Base-by-base conservation (phyloP, 495 filamentous ascomycete species). In the Durotheca rogersii region DNA sequence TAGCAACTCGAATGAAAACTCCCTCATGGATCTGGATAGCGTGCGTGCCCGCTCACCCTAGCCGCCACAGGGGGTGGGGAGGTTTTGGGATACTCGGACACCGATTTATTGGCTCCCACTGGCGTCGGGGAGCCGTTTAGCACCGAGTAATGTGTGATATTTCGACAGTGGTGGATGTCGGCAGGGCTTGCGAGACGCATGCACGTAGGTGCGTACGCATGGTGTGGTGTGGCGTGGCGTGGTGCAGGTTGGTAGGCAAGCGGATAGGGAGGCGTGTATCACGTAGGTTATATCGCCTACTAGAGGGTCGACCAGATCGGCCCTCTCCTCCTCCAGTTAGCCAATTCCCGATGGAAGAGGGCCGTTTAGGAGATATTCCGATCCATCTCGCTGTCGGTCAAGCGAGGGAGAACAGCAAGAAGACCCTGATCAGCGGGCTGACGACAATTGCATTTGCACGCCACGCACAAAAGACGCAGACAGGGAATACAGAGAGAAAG, bases 1-100 rank as follows among this genome's bases (percentile, higher is more conserved):
- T 47, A 50, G 44, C 11, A 37, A 41, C 50, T 59, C 56, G 41
- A 59, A 59, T 54, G 35, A 59, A 54, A 59, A 59, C 15, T 54
- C 49, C 41, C 56, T 59, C 50, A 59, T 20, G n/a, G n/a, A n/a
- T n/a, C n/a, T n/a, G n/a, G n/a, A n/a, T n/a, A n/a, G n/a, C n/a
- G n/a, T n/a, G n/a, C n/a, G n/a, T n/a, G n/a, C n/a, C n/a, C n/a
- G n/a, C n/a, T n/a, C n/a, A n/a, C n/a, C 29, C 3, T 34, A 44
- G 41, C 30, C 32, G 25, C 32, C 14, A 16, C 32, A 27, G 25
- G 23, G 40, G 7, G 3, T 10, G n/a, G 25, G 14, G 7, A 18
- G 41, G 12, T 14, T 18, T 44, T 15, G 27, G 47, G 30, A 23
- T 31, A 30, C 15, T 45, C 1, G 16, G 36, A 38, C 4, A 9